A percentile compares a stretch with the other conserved stretches of the same genome.
These are phyloP conservation scores for Vanrija sp. DNA, from an alignment of 1,284 basidiomycete genomes.

Conservation along the genomic window DNA sequence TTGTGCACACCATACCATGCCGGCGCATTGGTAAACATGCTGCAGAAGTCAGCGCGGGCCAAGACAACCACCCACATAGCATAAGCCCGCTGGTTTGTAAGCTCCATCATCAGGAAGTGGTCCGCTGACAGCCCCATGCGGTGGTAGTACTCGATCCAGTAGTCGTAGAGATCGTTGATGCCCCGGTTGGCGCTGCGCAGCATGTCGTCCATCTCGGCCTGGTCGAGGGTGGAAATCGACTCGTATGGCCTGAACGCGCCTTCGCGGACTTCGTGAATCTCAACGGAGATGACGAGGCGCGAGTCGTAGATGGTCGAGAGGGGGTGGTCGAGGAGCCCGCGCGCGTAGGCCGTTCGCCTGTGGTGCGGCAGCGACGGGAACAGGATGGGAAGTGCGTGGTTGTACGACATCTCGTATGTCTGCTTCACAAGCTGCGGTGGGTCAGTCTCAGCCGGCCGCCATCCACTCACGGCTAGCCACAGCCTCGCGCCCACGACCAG, in stretches of 20 bases:
- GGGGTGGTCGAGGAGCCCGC: slow-evolving; percentile 29
- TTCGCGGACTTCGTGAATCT: slow-evolving; percentile 18
- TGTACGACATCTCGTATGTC: slow-evolving; percentile 27
- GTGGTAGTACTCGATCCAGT: slow-evolving; percentile 23
- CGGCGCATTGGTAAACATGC: slow-evolving; percentile 12
- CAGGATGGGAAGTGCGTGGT: slow-evolving; percentile 25
- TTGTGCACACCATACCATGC: slow-evolving; percentile 15
- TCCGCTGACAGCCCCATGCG: slow-evolving; percentile 7
- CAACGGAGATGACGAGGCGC: slow-evolving; percentile 26
- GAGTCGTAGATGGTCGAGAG: slow-evolving; percentile 21
- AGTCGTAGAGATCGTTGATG: slow-evolving; percentile 14
- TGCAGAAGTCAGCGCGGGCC: neutral
- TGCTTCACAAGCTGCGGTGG: slow-evolving; percentile 2
- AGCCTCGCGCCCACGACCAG: slow-evolving; percentile 23
- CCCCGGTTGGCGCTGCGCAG: slow-evolving; percentile 19
- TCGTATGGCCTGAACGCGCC: slow-evolving; percentile 13
- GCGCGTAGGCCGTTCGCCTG: slow-evolving; percentile 14
- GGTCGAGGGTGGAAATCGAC: slow-evolving; percentile 5
- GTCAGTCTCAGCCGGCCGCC: slow-evolving; percentile 7
- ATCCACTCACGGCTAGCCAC: slow-evolving; percentile 21
- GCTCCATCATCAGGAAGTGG: slow-evolving; percentile 24
- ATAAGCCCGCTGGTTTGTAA: slow-evolving; percentile 15
- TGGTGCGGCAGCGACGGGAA: slow-evolving; percentile 12
- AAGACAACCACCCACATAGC: slow-evolving; percentile 1
- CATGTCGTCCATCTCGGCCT: slow-evolving; percentile 14